Percentiles rank a stretch among this genome's conserved stretches.
Evolutionary conservation across 768 basidiomycete genomes (phyloP).

Genomic region (Kwoniella heveanensis): DNA sequence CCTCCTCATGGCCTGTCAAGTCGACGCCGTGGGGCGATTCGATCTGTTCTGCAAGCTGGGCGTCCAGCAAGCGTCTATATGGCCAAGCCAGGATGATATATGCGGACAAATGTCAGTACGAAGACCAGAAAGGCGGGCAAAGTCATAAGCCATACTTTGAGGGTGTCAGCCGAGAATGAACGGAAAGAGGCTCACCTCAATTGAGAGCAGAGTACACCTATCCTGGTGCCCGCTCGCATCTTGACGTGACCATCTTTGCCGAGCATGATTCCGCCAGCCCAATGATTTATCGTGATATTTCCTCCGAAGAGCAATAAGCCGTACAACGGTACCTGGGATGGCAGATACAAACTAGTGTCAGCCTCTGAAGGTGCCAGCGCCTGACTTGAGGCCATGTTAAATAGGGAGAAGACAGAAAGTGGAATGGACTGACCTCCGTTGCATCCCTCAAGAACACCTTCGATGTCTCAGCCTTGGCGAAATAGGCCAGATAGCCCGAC

Average conservation of each 20-base stretch:
- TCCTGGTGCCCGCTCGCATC: constrained; percentile 81
- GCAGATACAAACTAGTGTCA: too few relatives aligned
- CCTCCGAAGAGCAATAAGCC: constrained; percentile 83
- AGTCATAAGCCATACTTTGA: too few relatives aligned
- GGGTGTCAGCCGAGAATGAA: too few relatives aligned
- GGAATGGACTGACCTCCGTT: constrained; percentile 77
- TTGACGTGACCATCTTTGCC: constrained; percentile 63
- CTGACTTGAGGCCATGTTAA: too few relatives aligned
- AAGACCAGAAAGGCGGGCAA: background rate
- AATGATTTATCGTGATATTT: constrained; percentile 72
- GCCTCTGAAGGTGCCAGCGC: too few relatives aligned
- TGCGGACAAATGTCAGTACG: background rate
- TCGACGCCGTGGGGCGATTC: constrained; percentile 61
- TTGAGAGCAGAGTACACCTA: constrained; percentile 85
- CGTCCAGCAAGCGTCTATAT: constrained; percentile 68
- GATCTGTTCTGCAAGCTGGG: constrained; percentile 67
- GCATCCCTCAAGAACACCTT: constrained; percentile 85
- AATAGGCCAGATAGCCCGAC: constrained; percentile 78
- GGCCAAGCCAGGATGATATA: background rate
- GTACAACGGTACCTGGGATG: constrained; percentile 75
- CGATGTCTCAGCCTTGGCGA: constrained; percentile 73
- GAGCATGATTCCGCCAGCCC: constrained; percentile 70
- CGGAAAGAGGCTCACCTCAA: constrained; percentile 64
- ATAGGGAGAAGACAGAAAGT: too few relatives aligned
- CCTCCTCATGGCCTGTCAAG: constrained; percentile 62